Conservation (phyloP, 2,329 filamentous ascomycete species). For the Clonostachys rhizophaga region DNA sequence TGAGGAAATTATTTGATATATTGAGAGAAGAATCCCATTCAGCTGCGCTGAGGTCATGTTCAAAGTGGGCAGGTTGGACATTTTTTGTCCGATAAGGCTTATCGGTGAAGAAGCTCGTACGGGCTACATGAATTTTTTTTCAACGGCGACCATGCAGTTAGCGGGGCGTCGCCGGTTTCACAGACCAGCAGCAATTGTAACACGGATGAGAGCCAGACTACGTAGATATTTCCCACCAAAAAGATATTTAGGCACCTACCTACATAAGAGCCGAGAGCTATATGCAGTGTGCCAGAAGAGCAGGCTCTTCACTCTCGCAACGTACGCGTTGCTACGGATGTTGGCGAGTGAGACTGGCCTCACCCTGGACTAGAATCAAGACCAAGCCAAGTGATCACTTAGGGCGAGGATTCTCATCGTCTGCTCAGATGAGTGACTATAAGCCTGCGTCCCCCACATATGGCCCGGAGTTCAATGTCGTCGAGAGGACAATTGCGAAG, state of each 20-base stretch:
- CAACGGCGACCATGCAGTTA: background rate
- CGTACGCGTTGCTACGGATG: background rate
- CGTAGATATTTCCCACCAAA: background rate
- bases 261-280: background rate
- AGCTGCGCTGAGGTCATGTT: background rate
- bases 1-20: background rate
- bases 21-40: background rate
- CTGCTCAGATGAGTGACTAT: background rate
- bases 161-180: background rate
- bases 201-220: background rate
- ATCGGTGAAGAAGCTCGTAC: background rate
- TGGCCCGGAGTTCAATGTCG: background rate
- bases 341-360: background rate
- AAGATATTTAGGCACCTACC: background rate
- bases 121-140: background rate
- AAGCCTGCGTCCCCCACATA: background rate
- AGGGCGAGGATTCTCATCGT: too few relatives aligned
- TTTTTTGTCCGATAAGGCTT: conserved; percentile 1
- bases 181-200: background rate
- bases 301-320: background rate
- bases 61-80: background rate
- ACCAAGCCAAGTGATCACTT: too few relatives aligned
- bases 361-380: background rate
- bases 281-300: background rate
- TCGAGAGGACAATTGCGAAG: background rate